phyloP scores from a whole-genome alignment of 257 asterid genomes.

The Gardenia jasminoides region DNA sequence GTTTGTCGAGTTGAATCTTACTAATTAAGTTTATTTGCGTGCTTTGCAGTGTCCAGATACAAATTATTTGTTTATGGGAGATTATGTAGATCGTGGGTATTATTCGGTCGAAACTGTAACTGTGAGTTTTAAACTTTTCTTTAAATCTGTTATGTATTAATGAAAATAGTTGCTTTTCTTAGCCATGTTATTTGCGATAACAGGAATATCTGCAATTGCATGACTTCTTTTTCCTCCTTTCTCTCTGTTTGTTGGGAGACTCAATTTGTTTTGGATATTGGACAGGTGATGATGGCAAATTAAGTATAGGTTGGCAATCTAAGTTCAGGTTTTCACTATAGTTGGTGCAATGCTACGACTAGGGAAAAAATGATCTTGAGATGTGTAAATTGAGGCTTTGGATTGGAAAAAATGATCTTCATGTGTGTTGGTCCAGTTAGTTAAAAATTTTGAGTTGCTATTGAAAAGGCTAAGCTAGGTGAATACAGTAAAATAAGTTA shows the following conservation, averaged over 20 bases:
- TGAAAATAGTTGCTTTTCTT: background rate
- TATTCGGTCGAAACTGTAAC: constrained; percentile 84
- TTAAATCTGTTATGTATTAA: background rate
- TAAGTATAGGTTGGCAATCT: background rate
- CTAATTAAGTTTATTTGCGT: constrained; percentile 16
- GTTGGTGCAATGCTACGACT: background rate
- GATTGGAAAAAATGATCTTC: background rate
- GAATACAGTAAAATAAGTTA: background rate
- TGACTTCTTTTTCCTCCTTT: background rate
- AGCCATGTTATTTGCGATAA: background rate
- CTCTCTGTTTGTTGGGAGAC: background rate
- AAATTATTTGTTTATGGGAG: constrained; percentile 89
- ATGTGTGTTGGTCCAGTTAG: no score
- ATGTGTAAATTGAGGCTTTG: background rate
- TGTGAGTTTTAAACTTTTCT: constrained; percentile 37
- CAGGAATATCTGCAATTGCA: background rate
- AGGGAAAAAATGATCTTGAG: background rate
- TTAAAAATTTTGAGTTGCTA: background rate
- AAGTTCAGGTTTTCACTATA: background rate
- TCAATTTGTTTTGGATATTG: background rate
- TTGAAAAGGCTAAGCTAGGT: background rate
- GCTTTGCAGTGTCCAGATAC: constrained; percentile 76
- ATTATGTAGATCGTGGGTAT: constrained; percentile 85
- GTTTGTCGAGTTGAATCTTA: background rate
- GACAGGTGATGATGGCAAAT: background rate